Conservation (phyloP, 768 basidiomycete species). For the Podaxis pistillaris region DNA sequence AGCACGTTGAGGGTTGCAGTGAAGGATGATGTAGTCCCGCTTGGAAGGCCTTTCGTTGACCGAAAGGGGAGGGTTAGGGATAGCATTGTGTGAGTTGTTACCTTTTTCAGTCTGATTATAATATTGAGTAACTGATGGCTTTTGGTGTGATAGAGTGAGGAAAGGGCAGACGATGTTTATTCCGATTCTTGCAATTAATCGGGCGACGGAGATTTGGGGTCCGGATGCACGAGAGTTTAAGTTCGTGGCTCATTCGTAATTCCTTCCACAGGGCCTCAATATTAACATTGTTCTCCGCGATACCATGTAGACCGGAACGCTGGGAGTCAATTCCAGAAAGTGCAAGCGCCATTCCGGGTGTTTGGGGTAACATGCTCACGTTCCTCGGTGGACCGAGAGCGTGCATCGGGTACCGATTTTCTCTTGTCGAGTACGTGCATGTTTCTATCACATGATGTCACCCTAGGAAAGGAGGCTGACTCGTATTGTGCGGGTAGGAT, state of each 20-base stretch:
- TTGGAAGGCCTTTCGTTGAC: conserved; percentile 45
- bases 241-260: conserved; percentile 27
- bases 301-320: conserved; percentile 56
- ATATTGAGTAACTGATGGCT: background rate
- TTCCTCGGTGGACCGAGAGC: conserved; percentile 66
- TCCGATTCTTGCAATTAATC: conserved; percentile 54
- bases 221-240: conserved; percentile 59
- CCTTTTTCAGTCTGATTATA: background rate
- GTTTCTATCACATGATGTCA: background rate
- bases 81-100: conserved; percentile 31
- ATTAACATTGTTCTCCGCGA: background rate
- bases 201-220: conserved; percentile 57
- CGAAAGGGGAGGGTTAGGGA: conserved; percentile 38
- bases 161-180: conserved; percentile 46
- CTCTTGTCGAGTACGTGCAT: conserved; percentile 53
- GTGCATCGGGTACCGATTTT: conserved; percentile 68
- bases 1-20: conserved; percentile 40
- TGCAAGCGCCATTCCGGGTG: conserved; percentile 48
- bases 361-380: conserved; percentile 57
- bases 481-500: conserved; percentile 19
- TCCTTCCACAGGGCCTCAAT: background rate
- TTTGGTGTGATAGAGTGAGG: conserved; percentile 27
- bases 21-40: conserved; percentile 53
- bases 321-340: conserved; percentile 51
- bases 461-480: background rate